Base-by-base conservation (phyloP, 2,329 filamentous ascomycete genomes). In the Aspergillus pseudoviridinutans region DNA sequence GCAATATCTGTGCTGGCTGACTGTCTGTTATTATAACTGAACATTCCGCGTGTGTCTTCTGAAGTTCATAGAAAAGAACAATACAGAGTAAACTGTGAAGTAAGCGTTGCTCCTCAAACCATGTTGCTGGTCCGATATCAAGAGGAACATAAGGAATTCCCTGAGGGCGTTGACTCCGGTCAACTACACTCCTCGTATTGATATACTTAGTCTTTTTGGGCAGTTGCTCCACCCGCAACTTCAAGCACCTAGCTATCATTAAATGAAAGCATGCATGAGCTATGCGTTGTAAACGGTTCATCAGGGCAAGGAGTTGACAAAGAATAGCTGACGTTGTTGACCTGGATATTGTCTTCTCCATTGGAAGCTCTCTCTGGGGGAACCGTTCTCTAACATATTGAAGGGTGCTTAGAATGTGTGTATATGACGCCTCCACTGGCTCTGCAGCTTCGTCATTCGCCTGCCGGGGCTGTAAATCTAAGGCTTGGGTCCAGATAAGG, bases 61-160 rank as follows among this genome's bases (percentile, higher is more conserved):
- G 51, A 17, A 57, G 20, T 28, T 57, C 56, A 42, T 42, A 52
- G n/a, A 57, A 54, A 4, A 54, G 27, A 24, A 57, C 47, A 57
- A 54, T 17, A 32, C 28, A 49, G 10, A 57, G 49, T 28, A 57
- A 27, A 51, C 47, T 32, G 12, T 49, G 12, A 28, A 57, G 28
- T 5, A 54, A 12, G 9, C 56, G 46, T 49, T 57, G 56, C 47
- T 57, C 51, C 56, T 54, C 56, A 28, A 44, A 4, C 35, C 46
- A 32, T 4, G 51, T 51, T 10, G 14, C 17, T 14, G 55, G 47
- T 4, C 55, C 55, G n/a, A 58, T 49, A 51, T 58, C 56, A 51
- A 46, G 2, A 7, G 52, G 51, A 6, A 38, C 28, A 20, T 52
- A 51, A 41, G 56, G 49, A 6, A 54, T 54, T 12, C 56, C 52